Percentiles rank a stretch among this genome's conserved stretches.
Conservation (phyloP, 2,329 filamentous ascomycete genomes). For the Fusarium duplospermum region DNA sequence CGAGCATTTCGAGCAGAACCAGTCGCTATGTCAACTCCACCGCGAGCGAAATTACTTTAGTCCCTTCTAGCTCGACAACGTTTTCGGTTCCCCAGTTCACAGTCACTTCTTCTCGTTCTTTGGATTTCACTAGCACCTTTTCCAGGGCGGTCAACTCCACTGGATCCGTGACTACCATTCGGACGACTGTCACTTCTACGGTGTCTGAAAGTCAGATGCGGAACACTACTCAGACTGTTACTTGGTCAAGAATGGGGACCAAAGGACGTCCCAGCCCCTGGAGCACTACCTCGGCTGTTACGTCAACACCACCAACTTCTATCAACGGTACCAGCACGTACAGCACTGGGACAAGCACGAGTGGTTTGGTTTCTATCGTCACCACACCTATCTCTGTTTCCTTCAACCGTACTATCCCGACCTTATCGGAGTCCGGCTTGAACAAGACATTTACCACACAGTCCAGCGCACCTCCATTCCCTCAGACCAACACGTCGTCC, state of each 20-base stretch:
- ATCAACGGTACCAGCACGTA: constrained; percentile 12
- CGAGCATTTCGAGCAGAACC: constrained; percentile 12
- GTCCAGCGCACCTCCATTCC: constrained; percentile 23
- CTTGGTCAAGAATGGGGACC: constrained; percentile 7
- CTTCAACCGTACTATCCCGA: constrained; percentile 2
- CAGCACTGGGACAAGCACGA: constrained; percentile 1
- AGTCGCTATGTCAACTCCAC: constrained; percentile 35
- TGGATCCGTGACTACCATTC: not conserved
- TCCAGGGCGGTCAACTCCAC: constrained; percentile 18
- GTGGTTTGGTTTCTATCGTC: constrained; percentile 1
- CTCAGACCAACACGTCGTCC: constrained; percentile 31
- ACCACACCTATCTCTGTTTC: constrained; percentile 15
- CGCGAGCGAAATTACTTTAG: not conserved
- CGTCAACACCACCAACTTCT: constrained; percentile 12
- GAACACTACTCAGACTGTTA: constrained; percentile 11
- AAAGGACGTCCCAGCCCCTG: not conserved
- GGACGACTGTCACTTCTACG: not conserved
- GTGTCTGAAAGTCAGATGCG: not conserved
- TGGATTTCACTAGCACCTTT: constrained; percentile 11
- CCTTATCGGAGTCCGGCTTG: not conserved
- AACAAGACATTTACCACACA: constrained; percentile 2
- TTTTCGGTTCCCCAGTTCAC: constrained; percentile 2
- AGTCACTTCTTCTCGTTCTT: constrained; percentile 4
- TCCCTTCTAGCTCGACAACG: constrained; percentile 2
- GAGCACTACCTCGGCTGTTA: constrained; percentile 2